Percentiles rank a stretch among this genome's conserved stretches.
Evolutionary conservation across 495 filamentous ascomycete genomes (phyloP).

Genomic region (Parmelia sp.): DNA sequence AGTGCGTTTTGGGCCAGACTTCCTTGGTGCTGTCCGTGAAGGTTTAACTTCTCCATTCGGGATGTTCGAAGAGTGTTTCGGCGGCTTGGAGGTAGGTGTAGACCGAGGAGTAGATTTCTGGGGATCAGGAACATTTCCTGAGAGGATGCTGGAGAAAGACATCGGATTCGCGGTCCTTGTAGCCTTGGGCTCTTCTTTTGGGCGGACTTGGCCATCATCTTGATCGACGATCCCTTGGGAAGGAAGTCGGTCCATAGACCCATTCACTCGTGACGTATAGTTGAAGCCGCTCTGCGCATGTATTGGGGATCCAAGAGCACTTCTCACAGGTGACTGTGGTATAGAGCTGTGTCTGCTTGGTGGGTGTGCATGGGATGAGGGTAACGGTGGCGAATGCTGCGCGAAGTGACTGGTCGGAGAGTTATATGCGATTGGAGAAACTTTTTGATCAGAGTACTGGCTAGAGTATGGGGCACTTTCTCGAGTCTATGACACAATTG

Average conservation of each 20-base stretch:
- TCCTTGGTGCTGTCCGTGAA: slow-evolving; percentile 25
- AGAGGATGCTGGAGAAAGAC: slow-evolving; percentile 87
- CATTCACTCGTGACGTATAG: slow-evolving; percentile 18
- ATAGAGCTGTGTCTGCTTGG: slow-evolving; percentile 38
- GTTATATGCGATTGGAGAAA: slow-evolving; percentile 24
- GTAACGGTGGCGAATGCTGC: slow-evolving; percentile 25
- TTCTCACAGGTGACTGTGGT: slow-evolving; percentile 41
- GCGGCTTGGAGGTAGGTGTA: slow-evolving; percentile 23
- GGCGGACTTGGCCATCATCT: slow-evolving; percentile 35
- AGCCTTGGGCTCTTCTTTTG: slow-evolving; percentile 43
- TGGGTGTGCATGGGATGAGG: slow-evolving; percentile 43
- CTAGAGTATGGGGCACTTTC: slow-evolving; percentile 21
- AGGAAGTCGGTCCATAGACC: slow-evolving; percentile 15
- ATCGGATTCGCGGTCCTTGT: slow-evolving; percentile 72
- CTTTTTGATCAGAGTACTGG: slow-evolving; percentile 22
- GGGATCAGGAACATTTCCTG: slow-evolving; percentile 58
- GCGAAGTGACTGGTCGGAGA: slow-evolving; percentile 25
- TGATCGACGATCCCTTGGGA: slow-evolving; percentile 33
- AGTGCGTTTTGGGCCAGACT: slow-evolving; percentile 23
- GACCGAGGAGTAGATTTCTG: slow-evolving; percentile 27
- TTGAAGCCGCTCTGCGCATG: slow-evolving; percentile 27
- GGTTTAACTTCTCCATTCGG: slow-evolving; percentile 27
- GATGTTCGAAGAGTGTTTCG: slow-evolving; percentile 8
- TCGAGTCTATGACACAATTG: slow-evolving; percentile 19
- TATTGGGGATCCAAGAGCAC: slow-evolving; percentile 37